Base-by-base conservation (phyloP, 176 grass and related monocot species). In the Dendrocalamus sinicus region DNA sequence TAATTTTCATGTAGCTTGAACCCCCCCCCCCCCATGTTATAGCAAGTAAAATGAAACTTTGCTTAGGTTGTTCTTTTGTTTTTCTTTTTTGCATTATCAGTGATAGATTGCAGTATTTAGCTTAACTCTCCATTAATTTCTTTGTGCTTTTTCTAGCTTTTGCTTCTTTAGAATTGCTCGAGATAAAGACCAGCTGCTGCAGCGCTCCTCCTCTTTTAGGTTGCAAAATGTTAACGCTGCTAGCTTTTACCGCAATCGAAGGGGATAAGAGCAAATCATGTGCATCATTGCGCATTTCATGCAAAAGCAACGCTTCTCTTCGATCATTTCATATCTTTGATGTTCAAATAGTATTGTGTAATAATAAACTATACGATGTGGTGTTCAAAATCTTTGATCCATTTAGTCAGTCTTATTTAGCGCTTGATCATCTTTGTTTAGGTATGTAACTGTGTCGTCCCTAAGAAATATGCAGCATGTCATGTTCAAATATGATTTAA, bases 171-270 rank as follows among this genome's bases (percentile, higher is more conserved):
- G 51, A 70, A 75, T 61, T 72, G 60, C 70, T 47, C 26, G 59
- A 64, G 84, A 48, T 65, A 86, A 86, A 84, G 32, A 79, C 48
- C 79, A 57, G 46, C 84, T 61, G 45, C 82, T 28, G 41, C 39
- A 9, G 41, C 7, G 52, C 72, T 37, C 22, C 74, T 73, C 37
- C 79, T 78, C 39, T 79, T 79, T 83, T 67, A 41, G 30, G 57
- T 86, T 17, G 73, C 57, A 83, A 53, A 87, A 59, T 73, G 73
- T 57, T 57, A 13, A 55, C 57, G 24, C 46, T 52, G 67, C 39
- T 57, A 73, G 84, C 79, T 90, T 87, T 90, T 90, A 60, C 84
- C 59, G 16, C 28, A 63, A 68, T n/a, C 40, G 80, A 17, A 78
- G 84, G 80, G 69, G 80, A 80, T 85, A 87, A 12, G 51, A 58